Evolutionary conservation across 1,284 basidiomycete species (phyloP), one percentile per base, ranked within the genome.

Genomic region (Malassezia yamatoensis): DNA sequence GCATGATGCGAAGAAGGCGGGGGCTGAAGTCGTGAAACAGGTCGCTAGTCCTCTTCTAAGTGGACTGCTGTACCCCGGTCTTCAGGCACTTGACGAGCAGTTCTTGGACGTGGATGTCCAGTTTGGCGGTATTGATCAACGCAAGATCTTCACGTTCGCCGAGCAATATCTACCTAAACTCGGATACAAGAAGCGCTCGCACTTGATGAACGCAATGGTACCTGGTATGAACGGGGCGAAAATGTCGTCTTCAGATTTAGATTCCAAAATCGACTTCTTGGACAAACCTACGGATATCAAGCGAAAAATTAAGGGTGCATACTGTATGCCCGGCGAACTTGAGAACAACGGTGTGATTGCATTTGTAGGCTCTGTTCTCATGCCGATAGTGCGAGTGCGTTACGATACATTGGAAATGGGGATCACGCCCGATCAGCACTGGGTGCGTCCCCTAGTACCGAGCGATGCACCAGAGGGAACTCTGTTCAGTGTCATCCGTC

Each of bases 21-120:
- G 94, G n/a, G 91, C 93, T 0, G 94, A 98, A 74, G 94, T 98
- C 48, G 94, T 98, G 66, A 98, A 98, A 78, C 91, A 96, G 76
- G 90, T 94, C 4, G 86, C 90, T 59, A 90, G 84, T 66, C 89
- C 94, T 0, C 78, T 96, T 46, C 79, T 98, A 52, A 88, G 86
- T 64, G 90, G 90, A 3, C 77, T 99, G 59, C 81, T 99, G 60
- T 99, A 99, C 81, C 93, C 93, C 0, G 89, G 91, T 35, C 77
- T 99, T 36, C 94, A 99, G 72, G 90, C 93, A 12, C 81, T 99
- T 21, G 94, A 99, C 68, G 94, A 99, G 77, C 84, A 98, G 78
- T 96, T 96, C 80, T 82, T 99, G 21, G 87, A 81, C 16, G 87
- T 88, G 21, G 90, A 98, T 76, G 93, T 98, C 79, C 94, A 99